phyloP scores from a whole-genome alignment of 371 early-diverging fungal species.

The Mucor circinelloides region DNA sequence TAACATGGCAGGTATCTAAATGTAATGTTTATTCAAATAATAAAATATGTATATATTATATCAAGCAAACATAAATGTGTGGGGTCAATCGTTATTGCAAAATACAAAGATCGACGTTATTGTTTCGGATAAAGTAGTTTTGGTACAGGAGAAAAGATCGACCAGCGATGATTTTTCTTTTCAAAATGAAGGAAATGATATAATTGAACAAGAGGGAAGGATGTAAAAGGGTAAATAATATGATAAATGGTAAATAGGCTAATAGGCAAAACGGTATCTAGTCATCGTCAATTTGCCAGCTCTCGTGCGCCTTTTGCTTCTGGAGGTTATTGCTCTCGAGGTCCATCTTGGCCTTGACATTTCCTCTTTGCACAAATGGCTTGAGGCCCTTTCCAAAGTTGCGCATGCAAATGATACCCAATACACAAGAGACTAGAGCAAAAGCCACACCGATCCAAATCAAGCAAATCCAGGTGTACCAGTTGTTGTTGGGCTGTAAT shows the following conservation, averaged over 20 bases:
- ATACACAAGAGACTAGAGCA: constrained; percentile 21
- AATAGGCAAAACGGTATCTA: neutral
- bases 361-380: constrained; percentile 20
- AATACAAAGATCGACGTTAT: neutral
- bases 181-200: neutral
- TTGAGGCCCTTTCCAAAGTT: constrained; percentile 48
- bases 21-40: neutral
- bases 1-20: constrained; percentile 37
- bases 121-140: neutral
- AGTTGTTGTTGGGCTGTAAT: constrained; percentile 29
- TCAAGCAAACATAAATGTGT: too few relatives aligned
- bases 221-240: neutral
- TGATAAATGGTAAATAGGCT: neutral
- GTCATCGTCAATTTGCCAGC: constrained; percentile 22
- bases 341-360: constrained; percentile 9
- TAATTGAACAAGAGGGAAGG: neutral
- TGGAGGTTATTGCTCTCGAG: constrained; percentile 4
- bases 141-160: neutral
- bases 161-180: neutral
- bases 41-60: neutral
- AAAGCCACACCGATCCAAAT: constrained; percentile 41
- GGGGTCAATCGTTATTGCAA: neutral
- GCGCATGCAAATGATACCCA: constrained; percentile 44
- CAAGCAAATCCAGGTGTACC: constrained; percentile 40
- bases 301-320: constrained; percentile 7